phyloP scores from a whole-genome alignment of 73 alveolate species.

The Urostyla sp. region DNA sequence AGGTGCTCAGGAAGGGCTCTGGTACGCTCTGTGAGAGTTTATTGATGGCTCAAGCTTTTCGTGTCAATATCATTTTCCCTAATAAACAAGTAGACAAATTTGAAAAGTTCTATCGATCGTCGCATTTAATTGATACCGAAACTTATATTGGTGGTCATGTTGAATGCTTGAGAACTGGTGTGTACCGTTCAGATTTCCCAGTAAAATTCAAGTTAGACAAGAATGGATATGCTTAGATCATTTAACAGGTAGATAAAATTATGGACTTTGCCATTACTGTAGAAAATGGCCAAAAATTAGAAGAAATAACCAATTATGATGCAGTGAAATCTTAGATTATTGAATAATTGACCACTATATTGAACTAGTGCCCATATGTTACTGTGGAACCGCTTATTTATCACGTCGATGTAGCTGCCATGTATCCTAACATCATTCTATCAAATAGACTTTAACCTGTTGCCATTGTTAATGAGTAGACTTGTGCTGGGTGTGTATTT shows the following conservation, averaged over 20 bases:
- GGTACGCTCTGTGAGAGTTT: conserved; percentile 99
- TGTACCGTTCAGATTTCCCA: conserved; percentile 97
- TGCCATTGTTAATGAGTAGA: conserved; percentile 95
- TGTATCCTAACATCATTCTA: conserved; percentile 99
- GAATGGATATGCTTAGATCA: conserved; percentile 80
- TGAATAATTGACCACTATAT: conserved; percentile 71
- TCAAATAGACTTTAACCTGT: conserved; percentile 99
- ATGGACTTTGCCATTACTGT: conserved; percentile 65
- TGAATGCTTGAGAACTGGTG: conserved; percentile 99
- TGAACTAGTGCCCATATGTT: conserved; percentile 55
- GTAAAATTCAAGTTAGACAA: conserved; percentile 92
- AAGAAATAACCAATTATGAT: conserved; percentile 84
- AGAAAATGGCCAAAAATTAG: conserved; percentile 66
- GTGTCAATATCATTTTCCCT: conserved; percentile 97
- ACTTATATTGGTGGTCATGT: conserved; percentile 99
- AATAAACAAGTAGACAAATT: conserved; percentile 91
- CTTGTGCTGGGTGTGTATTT: conserved; percentile 95
- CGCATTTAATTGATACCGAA: conserved; percentile 96
- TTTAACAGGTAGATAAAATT: conserved; percentile 83
- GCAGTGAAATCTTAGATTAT: conserved; percentile 84
- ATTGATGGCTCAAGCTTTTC: conserved; percentile 97
- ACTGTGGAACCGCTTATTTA: conserved; percentile 97
- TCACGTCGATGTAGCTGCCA: conserved; percentile 99
- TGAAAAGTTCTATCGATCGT: conserved; percentile 94
- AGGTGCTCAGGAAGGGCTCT: conserved; percentile 99